These are phyloP conservation scores for Globisporangium emineosum DNA, from an alignment of 352 stramenopile genomes.

Conservation along the genomic window DNA sequence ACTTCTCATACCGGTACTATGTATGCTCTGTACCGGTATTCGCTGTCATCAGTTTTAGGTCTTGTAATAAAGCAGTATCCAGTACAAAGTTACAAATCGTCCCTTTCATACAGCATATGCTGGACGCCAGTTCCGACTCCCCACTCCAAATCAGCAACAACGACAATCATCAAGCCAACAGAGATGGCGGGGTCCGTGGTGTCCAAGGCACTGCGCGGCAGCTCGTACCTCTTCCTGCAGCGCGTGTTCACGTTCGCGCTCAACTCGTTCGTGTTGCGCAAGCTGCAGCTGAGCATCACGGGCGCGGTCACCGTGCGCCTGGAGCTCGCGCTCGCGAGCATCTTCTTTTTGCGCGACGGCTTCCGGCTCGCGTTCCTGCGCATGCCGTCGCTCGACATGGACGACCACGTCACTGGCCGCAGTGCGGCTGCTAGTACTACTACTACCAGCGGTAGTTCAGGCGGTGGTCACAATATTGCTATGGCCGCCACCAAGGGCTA, in stretches of 20 bases:
- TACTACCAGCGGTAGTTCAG: background rate
- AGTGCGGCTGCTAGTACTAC: background rate
- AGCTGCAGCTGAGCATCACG: conserved; percentile 70
- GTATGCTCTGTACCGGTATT: no score
- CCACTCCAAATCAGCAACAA: background rate
- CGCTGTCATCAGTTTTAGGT: no score
- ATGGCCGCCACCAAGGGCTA: conserved; percentile 10
- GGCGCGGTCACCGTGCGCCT: conserved; percentile 83
- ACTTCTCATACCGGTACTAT: no score
- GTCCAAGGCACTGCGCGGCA: conserved; percentile 49
- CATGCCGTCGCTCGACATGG: conserved; percentile 58
- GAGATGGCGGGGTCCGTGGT: conserved; percentile 24
- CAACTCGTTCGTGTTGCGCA: conserved; percentile 79
- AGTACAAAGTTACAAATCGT: background rate
- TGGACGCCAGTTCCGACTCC: background rate
- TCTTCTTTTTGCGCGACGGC: conserved; percentile 88
- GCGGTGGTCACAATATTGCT: no score
- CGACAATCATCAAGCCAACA: background rate
- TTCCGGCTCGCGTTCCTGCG: conserved; percentile 86
- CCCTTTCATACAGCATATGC: background rate
- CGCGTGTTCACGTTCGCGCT: conserved; percentile 81
- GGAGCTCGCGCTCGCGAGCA: conserved; percentile 86
- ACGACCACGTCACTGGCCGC: background rate
- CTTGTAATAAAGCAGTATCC: background rate
- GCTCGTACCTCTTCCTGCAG: conserved; percentile 81